Evolutionary conservation across 2,329 filamentous ascomycete genomes (phyloP).

Genomic region (Verticillium isaacii): DNA sequence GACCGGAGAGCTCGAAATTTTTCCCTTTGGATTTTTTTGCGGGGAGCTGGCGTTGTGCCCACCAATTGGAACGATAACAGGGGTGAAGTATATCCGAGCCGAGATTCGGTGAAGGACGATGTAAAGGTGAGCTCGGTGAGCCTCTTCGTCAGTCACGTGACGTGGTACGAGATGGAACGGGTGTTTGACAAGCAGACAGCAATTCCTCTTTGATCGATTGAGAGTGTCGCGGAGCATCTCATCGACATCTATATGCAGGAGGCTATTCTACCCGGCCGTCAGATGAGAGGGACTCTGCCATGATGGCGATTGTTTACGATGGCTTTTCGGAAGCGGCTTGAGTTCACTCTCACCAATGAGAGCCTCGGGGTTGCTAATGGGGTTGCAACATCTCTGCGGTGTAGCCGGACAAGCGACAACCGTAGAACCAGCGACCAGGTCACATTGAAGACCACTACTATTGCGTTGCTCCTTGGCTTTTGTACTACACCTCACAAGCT

Average conservation of each 20-base stretch:
- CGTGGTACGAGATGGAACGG: background rate
- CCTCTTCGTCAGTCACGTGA: background rate
- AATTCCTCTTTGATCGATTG: too few relatives aligned
- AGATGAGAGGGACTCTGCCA: too few relatives aligned
- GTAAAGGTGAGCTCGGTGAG: background rate
- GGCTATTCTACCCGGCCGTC: too few relatives aligned
- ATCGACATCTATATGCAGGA: too few relatives aligned
- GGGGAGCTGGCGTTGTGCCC: background rate
- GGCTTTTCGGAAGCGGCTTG: background rate
- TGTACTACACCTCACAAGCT: too few relatives aligned
- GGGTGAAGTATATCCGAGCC: slow-evolving; percentile 6
- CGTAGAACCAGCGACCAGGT: too few relatives aligned
- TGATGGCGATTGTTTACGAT: background rate
- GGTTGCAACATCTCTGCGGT: background rate
- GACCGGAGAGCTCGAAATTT: slow-evolving; percentile 2
- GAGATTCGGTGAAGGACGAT: background rate
- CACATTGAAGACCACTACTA: too few relatives aligned
- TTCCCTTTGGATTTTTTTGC: slow-evolving; percentile 4
- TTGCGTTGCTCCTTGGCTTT: too few relatives aligned
- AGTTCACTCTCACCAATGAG: background rate
- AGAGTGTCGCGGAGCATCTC: too few relatives aligned
- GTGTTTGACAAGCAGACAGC: background rate
- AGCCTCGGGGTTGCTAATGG: background rate
- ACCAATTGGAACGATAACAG: background rate
- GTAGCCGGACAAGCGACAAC: too few relatives aligned